Evolutionary conservation across 371 early-diverging fungal species (phyloP), one percentile per base, ranked within the genome.

Genomic region (Mortierella sp.): DNA sequence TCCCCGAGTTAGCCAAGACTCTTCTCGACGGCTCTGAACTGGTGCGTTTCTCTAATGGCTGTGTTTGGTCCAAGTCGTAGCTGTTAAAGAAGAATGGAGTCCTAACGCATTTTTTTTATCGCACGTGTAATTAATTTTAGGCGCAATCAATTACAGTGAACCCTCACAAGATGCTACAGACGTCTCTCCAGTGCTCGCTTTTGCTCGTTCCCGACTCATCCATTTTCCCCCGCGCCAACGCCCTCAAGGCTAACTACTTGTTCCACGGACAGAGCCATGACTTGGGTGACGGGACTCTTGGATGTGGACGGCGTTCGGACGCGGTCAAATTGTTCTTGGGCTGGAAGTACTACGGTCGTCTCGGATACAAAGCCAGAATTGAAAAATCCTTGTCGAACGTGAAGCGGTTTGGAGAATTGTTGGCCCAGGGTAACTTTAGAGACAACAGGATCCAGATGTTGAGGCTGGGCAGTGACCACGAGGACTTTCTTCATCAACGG

Each of bases 141-240:
- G 92, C 94, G 38, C 93, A 97, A 81, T 93, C 96, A 24, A 89
- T 97, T 65, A 95, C 96, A 0, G 52, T 97, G 70, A 96, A 96
- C 75, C 97, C 97, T 7, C 97, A 97, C 88, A 97, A 97, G 89
- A 90, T 97, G 77, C 84, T 97, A 42, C 96, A 97, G 54, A 94
- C 95, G 13, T 96, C 97, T 0, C 79, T 95, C 71, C 97, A 96
- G 84, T 97, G 97, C 81, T 96, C 96, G 34, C 92, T 94, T 80
- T 82, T 97, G 19, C 79, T 97, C 7, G 91, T 95, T n/a, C 82
- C 88, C 31, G 89, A 91, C 72, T 77, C 89, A 9, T 89, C 92
- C 38, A 73, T 90, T 14, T 92, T 94, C 76, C 89, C 90, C 0
- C 82, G 89, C 28, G 90, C 94, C 65, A 95, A 96, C 74, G 84